Evolutionary conservation across 352 stramenopile species (phyloP), one percentile per base, ranked within the genome.

Genomic region (Thraustotheca clavata): DNA sequence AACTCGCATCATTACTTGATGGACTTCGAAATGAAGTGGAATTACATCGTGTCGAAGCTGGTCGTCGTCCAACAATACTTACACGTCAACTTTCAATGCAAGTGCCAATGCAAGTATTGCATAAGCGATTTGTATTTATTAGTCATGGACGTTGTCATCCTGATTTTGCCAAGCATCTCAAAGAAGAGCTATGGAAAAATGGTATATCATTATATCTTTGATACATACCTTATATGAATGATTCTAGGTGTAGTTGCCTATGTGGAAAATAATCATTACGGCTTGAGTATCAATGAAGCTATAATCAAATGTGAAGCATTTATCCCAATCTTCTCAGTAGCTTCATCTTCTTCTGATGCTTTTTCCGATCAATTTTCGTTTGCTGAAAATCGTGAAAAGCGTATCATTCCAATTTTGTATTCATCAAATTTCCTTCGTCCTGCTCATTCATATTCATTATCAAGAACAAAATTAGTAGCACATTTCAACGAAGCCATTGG

Each of bases 241-340:
- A 3, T 49, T 12, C 18, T 47, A 49, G 26, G 12, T 46, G 33
- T 61, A 11, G 43, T 61, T 12, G 50, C 50, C 8, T 61, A 61
- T 46, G 29, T 49, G n/a, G 50, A 61, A 20, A 12, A 61, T 5
- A 8, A 76, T 14, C 77, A 87, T 50, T 83, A 86, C 75, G 73
- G 60, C 0, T 73, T 82, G 62, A 78, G 78, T 40, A 88, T 77
- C 3, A 86, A 90, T 59, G 80, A 90, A 38, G 83, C 83, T 11
- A 90, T 92, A 48, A 73, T 88, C 54, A 80, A 87, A 60, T 92
- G 83, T 67, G 67, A 78, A 35, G 73, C 76, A 34, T 87, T 92
- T 59, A 74, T 89, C 34, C 76, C 86, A 3, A 71, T 92, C 36
- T 61, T 92, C 29, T 89, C 83, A 14, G 76, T 74, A 43, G 71